Percentiles rank a stretch among this genome's conserved stretches.
Conservation (phyloP, 148 eudicot species). For the Nepenthes gracilis region DNA sequence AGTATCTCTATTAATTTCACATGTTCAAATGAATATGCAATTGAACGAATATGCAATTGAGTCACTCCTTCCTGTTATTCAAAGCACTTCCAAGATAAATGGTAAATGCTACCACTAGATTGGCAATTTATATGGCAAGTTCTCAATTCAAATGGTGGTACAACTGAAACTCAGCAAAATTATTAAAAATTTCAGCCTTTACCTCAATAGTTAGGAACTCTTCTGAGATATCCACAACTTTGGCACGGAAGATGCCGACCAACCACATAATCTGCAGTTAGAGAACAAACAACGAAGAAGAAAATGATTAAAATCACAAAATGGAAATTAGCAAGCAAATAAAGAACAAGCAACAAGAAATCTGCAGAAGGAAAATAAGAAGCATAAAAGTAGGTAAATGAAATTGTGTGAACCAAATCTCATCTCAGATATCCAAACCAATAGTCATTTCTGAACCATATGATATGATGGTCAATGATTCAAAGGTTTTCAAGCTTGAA, state of each 20-base stretch:
- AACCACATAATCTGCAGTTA: slow-evolving; percentile 51
- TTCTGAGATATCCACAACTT: slow-evolving; percentile 53
- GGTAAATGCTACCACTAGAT: background rate
- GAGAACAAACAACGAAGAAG: background rate
- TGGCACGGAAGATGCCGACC: slow-evolving; percentile 63
- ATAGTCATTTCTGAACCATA: background rate
- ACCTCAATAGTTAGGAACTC: slow-evolving; percentile 57
- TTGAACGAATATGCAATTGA: too few relatives aligned
- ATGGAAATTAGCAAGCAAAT: background rate
- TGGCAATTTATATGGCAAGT: background rate
- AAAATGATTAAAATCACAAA: background rate
- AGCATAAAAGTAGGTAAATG: background rate
- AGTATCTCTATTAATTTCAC: too few relatives aligned
- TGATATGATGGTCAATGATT: background rate
- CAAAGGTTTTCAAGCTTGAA: background rate
- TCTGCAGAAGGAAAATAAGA: background rate
- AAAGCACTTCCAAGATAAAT: too few relatives aligned
- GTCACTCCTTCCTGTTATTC: too few relatives aligned
- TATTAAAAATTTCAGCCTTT: slow-evolving; percentile 3
- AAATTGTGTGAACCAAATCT: too few relatives aligned
- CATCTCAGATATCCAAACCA: too few relatives aligned
- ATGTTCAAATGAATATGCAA: too few relatives aligned
- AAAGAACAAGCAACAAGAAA: background rate
- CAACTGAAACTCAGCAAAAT: background rate
- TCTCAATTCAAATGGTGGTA: too few relatives aligned